Evolutionary conservation across 1,139 yeast genomes (phyloP).

Genomic region (Blastobotrys illinoisensis): DNA sequence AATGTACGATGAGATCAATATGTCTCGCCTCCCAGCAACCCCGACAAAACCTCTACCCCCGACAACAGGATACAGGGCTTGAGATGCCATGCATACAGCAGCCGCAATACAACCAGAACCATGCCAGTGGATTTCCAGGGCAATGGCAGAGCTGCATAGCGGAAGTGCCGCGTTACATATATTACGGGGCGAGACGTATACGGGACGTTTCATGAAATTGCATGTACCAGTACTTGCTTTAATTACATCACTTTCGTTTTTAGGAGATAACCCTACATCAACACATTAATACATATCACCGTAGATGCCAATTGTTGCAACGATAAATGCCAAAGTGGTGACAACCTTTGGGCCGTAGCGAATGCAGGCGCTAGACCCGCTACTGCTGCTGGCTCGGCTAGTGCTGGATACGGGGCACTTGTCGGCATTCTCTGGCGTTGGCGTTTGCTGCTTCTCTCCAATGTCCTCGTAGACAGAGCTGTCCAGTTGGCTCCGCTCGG

Average conservation of each 20-base stretch:
- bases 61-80: too few relatives aligned
- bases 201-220: not conserved
- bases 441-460: constrained; percentile 6
- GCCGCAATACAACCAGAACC: too few relatives aligned
- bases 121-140: not conserved
- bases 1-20: not conserved
- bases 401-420: not conserved
- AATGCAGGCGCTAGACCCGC: not conserved
- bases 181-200: too few relatives aligned
- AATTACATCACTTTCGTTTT: not conserved
- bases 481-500: constrained; percentile 22
- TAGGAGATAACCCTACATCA: not conserved
- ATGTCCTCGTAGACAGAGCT: constrained; percentile 20
- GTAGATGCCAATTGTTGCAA: constrained; percentile 28
- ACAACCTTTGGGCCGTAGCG: not conserved
- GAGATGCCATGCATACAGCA: too few relatives aligned
- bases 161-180: too few relatives aligned
- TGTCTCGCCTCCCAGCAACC: not conserved
- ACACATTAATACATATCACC: constrained; percentile 22
- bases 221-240: not conserved
- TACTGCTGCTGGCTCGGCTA: not conserved
- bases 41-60: not conserved
- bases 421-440: constrained; percentile 6
- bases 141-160: not conserved
- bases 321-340: constrained; percentile 20